A percentile compares a stretch with the other conserved stretches of the same genome.
phyloP scores from a whole-genome alignment of 106 monocot genomes.

The Dioscorea zingiberensis region DNA sequence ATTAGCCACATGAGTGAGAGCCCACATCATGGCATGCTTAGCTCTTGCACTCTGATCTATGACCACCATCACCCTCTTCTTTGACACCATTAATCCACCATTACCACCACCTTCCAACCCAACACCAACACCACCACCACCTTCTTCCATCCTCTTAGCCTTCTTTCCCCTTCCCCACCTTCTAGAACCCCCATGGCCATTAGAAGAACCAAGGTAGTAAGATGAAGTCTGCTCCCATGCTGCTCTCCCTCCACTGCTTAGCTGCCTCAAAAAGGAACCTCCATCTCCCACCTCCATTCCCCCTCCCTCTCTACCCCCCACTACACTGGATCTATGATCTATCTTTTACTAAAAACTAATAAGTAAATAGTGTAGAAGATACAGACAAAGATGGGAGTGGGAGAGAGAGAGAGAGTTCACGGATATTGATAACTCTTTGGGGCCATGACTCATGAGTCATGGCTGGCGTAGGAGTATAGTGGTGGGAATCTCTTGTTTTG shows the following conservation, averaged over 20 bases:
- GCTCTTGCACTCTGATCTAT: constrained; percentile 54
- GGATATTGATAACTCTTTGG: not conserved
- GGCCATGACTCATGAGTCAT: too few relatives aligned
- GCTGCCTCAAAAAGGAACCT: constrained; percentile 14
- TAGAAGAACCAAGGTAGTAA: not conserved
- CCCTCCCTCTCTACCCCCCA: not conserved
- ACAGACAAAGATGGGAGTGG: not conserved
- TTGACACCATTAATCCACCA: constrained; percentile 16
- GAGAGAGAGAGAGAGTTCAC: not conserved
- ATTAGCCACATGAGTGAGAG: constrained; percentile 70
- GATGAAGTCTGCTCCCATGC: not conserved
- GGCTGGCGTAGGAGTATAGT: too few relatives aligned
- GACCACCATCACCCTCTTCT: constrained; percentile 88
- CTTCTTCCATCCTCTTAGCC: not conserved
- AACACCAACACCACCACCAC: constrained; percentile 4
- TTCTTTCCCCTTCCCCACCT: constrained; percentile 10
- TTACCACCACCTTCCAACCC: not conserved
- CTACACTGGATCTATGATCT: not conserved
- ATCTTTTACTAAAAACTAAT: not conserved
- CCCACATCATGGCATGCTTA: constrained; percentile 91
- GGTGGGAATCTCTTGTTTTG: too few relatives aligned
- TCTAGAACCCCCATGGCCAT: constrained; percentile 2
- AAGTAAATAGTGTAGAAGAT: not conserved
- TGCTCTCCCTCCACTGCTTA: constrained; percentile 3
- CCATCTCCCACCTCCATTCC: constrained; percentile 4